Evolutionary conservation across 306 rosid genomes (phyloP).

Genomic region (Neltuma alba): DNA sequence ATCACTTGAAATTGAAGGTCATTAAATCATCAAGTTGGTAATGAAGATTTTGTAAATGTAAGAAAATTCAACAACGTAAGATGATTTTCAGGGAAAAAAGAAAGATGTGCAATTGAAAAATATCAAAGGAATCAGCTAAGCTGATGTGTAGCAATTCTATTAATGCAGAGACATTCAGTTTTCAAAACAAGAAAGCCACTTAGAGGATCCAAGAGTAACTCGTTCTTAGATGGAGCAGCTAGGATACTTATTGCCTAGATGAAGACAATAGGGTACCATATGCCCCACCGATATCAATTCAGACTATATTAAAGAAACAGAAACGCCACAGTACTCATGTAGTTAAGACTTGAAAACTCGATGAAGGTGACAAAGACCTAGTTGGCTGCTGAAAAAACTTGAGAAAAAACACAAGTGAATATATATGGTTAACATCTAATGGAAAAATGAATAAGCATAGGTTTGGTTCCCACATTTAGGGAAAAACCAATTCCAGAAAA

Average conservation of each 20-base stretch:
- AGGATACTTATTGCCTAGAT: not conserved
- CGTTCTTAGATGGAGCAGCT: not conserved
- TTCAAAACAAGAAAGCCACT: not conserved
- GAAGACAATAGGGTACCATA: not conserved
- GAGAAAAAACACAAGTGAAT: not conserved
- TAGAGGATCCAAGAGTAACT: too few relatives aligned
- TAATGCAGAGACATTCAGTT: not conserved
- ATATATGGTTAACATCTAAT: not conserved
- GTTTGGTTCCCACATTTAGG: not conserved
- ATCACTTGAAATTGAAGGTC: not conserved
- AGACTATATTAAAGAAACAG: not conserved
- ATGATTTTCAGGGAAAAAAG: not conserved
- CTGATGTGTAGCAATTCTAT: not conserved
- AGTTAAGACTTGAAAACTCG: not conserved
- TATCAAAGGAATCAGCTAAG: conserved; percentile 2
- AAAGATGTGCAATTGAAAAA: not conserved
- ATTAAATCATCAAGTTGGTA: not conserved
- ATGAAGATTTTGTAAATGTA: not conserved
- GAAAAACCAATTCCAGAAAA: not conserved
- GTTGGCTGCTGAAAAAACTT: not conserved
- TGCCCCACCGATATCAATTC: not conserved
- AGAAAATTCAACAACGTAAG: not conserved
- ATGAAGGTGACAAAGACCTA: not conserved
- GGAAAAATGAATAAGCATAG: not conserved
- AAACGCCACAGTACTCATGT: not conserved